phyloP scores from a whole-genome alignment of 2,329 filamentous ascomycete genomes.

The Pseudocercospora cruenta region DNA sequence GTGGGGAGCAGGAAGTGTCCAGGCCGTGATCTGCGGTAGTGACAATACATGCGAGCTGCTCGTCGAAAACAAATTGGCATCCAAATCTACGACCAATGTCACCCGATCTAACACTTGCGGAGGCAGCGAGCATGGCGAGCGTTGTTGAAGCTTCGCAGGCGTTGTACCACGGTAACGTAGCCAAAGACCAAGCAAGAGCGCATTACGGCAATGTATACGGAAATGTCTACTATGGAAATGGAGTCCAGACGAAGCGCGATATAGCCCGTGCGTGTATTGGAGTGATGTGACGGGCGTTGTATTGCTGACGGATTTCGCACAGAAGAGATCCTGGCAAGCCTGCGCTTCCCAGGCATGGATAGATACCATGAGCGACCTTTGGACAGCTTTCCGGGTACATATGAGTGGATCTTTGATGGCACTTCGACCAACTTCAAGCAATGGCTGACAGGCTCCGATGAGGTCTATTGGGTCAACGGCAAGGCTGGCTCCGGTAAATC shows the following conservation, averaged over 20 bases:
- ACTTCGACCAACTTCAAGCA: not conserved
- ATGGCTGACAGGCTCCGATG: not conserved
- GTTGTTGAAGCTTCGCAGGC: no score
- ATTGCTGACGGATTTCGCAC: not conserved
- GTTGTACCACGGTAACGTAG: not conserved
- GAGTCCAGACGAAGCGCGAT: no score
- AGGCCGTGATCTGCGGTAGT: not conserved
- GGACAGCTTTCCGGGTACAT: constrained; percentile 5
- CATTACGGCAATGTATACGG: no score
- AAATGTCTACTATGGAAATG: no score
- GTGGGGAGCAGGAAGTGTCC: not conserved
- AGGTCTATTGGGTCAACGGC: not conserved
- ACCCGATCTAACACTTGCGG: not conserved
- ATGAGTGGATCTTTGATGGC: constrained; percentile 1
- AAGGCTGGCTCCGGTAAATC: not conserved
- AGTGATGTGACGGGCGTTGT: no score
- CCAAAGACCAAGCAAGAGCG: not conserved
- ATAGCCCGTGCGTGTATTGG: not conserved
- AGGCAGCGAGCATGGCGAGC: not conserved
- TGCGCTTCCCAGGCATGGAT: constrained; percentile 1
- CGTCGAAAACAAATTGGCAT: no score
- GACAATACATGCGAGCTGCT: not conserved
- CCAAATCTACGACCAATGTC: no score
- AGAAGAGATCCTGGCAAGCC: not conserved
- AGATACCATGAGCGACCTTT: not conserved